Base-by-base conservation (phyloP, 192 early-diverging fungal genomes). In the Pilobolus umbonatus region DNA sequence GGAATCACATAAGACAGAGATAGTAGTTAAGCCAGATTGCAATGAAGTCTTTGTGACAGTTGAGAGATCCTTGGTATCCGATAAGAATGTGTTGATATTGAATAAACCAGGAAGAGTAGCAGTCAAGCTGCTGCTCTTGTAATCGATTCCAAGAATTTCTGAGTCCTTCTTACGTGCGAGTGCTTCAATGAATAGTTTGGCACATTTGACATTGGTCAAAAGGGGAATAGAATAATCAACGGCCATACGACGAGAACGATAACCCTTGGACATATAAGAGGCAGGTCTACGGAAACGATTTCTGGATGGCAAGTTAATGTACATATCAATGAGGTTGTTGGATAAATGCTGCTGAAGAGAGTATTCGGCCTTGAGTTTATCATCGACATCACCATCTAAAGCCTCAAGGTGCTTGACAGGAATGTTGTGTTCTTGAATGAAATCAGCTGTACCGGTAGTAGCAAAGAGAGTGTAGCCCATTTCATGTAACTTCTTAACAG, bases 131-230 rank as follows among this genome's bases (percentile, higher is more conserved):
- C 88, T 89, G 35, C 90, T 87, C 73, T 97, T 88, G 76, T 86
- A 96, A 74, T 98, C 96, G 57, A 93, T 84, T 47, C 81, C 70
- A 19, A 80, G 70, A 17, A 98, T 82, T 57, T 95, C 90, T 75
- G 81, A 67, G 11, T 74, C 76, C 42, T 62, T 75, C 28, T 56
- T 56, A 42, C 94, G 87, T 15, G 89, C 84, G 57, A 97, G 77
- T 3, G 96, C 96, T 76, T 98, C 96, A 40, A 98, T 76, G 56
- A 98, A 98, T 56, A 98, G 73, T 80, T 97, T 97, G 66, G 96
- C 96, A 68, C 95, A 97, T 79, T 98, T 98, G 82, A 98, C 84
- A 66, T 98, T 98, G 67, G 96, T 98, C 69, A 98, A 94, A 62
- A 98, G 76, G 8, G 96, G 96, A 36, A 98, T 82, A 42, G 90